Base-by-base conservation (phyloP, 805 yeast species). In the Candida alai region DNA sequence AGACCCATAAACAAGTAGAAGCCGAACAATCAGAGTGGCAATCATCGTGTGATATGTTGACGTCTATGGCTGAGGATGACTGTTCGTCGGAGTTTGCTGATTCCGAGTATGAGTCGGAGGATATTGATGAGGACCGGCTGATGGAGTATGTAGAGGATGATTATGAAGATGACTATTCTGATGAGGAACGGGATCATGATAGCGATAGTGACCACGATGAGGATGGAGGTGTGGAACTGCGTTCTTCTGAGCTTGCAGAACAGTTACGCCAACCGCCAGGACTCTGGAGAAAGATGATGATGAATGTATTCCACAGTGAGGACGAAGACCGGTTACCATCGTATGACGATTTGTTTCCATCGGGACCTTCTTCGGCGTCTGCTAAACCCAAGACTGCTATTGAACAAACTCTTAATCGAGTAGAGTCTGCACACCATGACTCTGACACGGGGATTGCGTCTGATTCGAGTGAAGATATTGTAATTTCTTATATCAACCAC, bases 311-410 rank as follows among this genome's bases (percentile, higher is more conserved):
- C 43, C 54, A 58, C 30, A 54, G 57, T 20, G 63, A 58, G 24
- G 53, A 51, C 15, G 62, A 53, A 25, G 56, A 54, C 9, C 52
- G 49, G 5, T 67, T 84, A 43, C 94, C 94, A 3, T 70, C 76
- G 13, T 84, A 84, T 51, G 85, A 83, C 47, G 94, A 84, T 40
- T 65, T 84, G 25, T 84, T 76, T 65, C 94, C 93, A 21, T 60
- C 64, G 34, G 72, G 72, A 7, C 55, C 52, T 16, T 44, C 54
- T 5, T 38, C 45, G n/a, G 40, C 36, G 19, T 28, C 39, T n/a
- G 28, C 52, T 14, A 59, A 54, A 33, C 69, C 70, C 14, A 65
- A 65, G 47, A 40, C 65, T 5, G 35, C 45, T 10, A 43, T 54
- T 19, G 70, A 63, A 45, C 48, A 56, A 37, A 47, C 40, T 15